Evolutionary conservation across 108 stramenopile species (phyloP), one percentile per base, ranked within the genome.

Genomic region (Chaetoceros muelleri): DNA sequence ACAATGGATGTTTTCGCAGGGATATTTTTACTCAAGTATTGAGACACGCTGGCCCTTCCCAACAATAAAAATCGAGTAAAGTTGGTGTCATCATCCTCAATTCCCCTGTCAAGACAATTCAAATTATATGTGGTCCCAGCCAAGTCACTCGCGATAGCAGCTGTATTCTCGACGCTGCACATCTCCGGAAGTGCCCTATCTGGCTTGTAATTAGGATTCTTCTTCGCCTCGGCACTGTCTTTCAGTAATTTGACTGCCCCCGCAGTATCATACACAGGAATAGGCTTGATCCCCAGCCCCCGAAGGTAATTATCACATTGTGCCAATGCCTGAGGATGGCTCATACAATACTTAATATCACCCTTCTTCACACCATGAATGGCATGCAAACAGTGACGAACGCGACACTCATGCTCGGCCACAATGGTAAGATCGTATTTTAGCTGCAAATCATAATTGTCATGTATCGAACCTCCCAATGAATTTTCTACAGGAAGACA

Each of bases 371-470:
- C 75, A 0, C 87, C 94, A 0, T 65, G 72, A 31, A 69, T 81
- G 57, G 84, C 87, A 61, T 97, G 55, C 0, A 97, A 75, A 69
- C 89, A 92, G 52, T 99, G 98, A 48, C 82, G 64, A 21, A 99
- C 98, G 3, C 95, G 75, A 57, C 96, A 96, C 51, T 97, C 95
- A 60, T 98, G 96, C 60, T 98, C 97, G 1, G 76, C 80, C 27
- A 77, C 76, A 30, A 74, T 70, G 5, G 62, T 58, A 30, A 93
- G 65, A 64, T 99, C 93, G 64, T 96, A 95, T 40, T 94, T 77
- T 0, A 99, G 75, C 81, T 95, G 93, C 51, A 99, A 62, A 76
- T 99, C 98, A 60, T 96, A 96, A 68, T 96, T 96, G 62, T 97
- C 94, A 67, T 99, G 96, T 57, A 99, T 99, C 48, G 85, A 89